A percentile compares a stretch with the other conserved stretches of the same genome.
These are phyloP conservation scores for Dothistroma septosporum DNA, from an alignment of 2,329 filamentous ascomycete genomes.

Conservation along the genomic window DNA sequence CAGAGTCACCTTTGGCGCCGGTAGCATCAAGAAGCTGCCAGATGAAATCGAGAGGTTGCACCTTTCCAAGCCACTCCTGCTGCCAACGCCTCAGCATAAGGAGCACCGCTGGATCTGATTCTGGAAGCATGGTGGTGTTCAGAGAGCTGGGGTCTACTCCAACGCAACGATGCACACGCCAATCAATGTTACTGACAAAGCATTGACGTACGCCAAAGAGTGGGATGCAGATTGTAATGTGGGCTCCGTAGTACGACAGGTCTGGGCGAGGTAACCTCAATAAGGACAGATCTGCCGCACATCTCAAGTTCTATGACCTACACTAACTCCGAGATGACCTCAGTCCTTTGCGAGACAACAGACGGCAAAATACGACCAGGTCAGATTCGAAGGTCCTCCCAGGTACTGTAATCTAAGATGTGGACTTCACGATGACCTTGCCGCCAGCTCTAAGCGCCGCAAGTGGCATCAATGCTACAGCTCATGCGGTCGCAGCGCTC, in stretches of 20 bases:
- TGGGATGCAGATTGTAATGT: constrained; percentile 53
- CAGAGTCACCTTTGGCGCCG: constrained; percentile 55
- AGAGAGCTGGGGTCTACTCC: constrained; percentile 50
- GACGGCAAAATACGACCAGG: constrained; percentile 57
- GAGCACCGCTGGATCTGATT: constrained; percentile 42
- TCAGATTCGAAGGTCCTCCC: constrained; percentile 58
- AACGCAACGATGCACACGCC: constrained; percentile 63
- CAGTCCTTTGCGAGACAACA: constrained; percentile 59
- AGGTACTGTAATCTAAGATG: constrained; percentile 60
- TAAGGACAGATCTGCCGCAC: constrained; percentile 34
- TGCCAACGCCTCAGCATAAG: constrained; percentile 54
- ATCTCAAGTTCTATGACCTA: constrained; percentile 38
- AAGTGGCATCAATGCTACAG: constrained; percentile 63
- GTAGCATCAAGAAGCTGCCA: constrained; percentile 49
- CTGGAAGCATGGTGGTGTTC: constrained; percentile 37
- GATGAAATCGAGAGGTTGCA: constrained; percentile 45
- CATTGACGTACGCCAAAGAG: constrained; percentile 46
- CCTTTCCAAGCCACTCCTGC: constrained; percentile 50
- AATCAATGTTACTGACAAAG: constrained; percentile 53
- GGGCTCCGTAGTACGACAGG: constrained; percentile 60
- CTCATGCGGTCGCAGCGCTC: constrained; percentile 61
- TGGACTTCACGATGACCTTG: constrained; percentile 58
- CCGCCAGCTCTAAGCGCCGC: constrained; percentile 52
- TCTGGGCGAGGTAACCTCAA: constrained; percentile 41
- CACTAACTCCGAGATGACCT: constrained; percentile 55